Percentiles rank a stretch among this genome's conserved stretches.
Evolutionary conservation across 345 rosid species (phyloP).

Genomic region (Viola odorata): DNA sequence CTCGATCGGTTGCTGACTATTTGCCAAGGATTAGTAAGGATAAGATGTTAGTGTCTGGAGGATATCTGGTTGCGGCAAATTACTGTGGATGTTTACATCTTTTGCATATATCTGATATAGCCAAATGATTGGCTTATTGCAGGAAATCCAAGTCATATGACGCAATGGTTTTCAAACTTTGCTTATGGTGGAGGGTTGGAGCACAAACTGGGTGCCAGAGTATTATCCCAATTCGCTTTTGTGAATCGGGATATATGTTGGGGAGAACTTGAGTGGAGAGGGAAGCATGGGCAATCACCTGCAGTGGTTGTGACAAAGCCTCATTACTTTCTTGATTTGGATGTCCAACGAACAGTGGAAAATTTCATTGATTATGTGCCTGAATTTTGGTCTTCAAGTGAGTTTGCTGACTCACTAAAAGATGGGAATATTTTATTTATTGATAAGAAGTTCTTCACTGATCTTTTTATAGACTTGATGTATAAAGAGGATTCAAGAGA

Average conservation of each 20-base stretch:
- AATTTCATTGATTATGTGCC: conserved; percentile 78
- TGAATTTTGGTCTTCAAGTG: conserved; percentile 83
- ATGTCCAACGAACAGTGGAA: conserved; percentile 61
- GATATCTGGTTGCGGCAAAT: too few relatives aligned
- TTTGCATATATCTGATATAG: not conserved
- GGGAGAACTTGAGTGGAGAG: conserved; percentile 96
- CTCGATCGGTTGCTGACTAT: too few relatives aligned
- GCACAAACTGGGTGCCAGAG: conserved; percentile 78
- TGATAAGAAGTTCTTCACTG: conserved; percentile 60
- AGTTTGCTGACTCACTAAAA: conserved; percentile 69
- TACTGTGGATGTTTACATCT: too few relatives aligned
- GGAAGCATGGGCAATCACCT: conserved; percentile 96
- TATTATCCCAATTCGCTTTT: conserved; percentile 83
- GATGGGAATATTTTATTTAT: conserved; percentile 69
- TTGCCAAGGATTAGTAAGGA: too few relatives aligned
- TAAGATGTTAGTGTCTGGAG: too few relatives aligned
- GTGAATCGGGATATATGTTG: conserved; percentile 83
- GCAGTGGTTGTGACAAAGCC: conserved; percentile 95
- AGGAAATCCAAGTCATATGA: conserved; percentile 53
- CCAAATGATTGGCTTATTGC: conserved; percentile 13
- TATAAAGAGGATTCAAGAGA: conserved; percentile 55
- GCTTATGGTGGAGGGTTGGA: conserved; percentile 50
- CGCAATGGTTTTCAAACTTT: conserved; percentile 70
- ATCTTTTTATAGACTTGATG: conserved; percentile 59
- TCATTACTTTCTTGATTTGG: conserved; percentile 87